These are phyloP conservation scores for Paxillus rubicundulus DNA, from an alignment of 768 basidiomycete species.

Conservation along the genomic window DNA sequence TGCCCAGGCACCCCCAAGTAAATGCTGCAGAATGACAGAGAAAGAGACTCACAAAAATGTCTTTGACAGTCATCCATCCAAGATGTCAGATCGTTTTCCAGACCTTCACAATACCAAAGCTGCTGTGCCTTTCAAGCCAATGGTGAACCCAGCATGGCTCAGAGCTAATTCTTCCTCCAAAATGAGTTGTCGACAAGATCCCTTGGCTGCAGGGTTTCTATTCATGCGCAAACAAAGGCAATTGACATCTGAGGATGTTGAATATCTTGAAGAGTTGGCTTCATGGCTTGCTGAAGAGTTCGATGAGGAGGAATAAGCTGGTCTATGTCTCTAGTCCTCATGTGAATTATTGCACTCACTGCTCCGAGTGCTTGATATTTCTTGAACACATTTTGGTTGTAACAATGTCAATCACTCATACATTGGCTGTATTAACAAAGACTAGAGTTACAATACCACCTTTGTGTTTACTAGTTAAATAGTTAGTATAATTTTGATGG, in stretches of 20 bases:
- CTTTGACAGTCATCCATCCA: background rate
- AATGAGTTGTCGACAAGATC: background rate
- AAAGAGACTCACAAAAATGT: background rate
- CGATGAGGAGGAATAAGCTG: too few species aligned
- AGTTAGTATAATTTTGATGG: too few species aligned
- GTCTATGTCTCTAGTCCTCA: too few species aligned
- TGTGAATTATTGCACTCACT: too few species aligned
- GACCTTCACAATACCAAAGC: background rate
- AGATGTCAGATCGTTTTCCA: background rate
- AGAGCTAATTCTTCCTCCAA: background rate
- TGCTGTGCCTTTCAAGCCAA: background rate
- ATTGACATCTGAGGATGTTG: background rate
- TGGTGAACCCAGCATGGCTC: background rate
- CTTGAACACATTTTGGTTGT: too few species aligned
- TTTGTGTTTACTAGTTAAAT: too few species aligned
- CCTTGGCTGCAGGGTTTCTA: background rate
- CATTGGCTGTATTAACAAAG: too few species aligned
- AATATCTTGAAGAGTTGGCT: background rate
- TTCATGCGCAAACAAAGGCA: background rate
- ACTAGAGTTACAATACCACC: too few species aligned
- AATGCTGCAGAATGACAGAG: background rate
- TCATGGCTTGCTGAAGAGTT: background rate
- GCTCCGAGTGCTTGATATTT: too few species aligned
- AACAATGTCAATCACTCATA: too few species aligned
- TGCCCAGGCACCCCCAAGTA: background rate